These are phyloP conservation scores for Tetratostichococcus sp. DNA, from an alignment of 139 green algal genomes.

Conservation along the genomic window DNA sequence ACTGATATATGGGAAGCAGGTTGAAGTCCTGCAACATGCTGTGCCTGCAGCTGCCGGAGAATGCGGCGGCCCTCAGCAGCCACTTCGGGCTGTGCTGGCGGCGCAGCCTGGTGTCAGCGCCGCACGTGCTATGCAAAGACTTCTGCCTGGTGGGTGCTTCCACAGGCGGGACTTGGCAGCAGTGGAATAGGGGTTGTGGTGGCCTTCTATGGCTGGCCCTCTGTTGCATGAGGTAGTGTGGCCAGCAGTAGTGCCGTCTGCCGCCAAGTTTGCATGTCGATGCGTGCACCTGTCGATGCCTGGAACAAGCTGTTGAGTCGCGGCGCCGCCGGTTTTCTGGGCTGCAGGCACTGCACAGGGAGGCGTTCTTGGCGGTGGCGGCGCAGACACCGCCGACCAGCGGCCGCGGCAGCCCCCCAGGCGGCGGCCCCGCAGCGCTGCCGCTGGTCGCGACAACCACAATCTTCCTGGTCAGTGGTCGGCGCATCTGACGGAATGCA, in stretches of 20 bases:
- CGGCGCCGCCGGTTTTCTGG: no score
- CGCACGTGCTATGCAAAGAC: slow-evolving; percentile 12
- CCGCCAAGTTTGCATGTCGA: no score
- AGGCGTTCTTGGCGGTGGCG: slow-evolving; percentile 15
- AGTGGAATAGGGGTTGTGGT: no score
- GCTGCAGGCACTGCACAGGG: slow-evolving; percentile 11
- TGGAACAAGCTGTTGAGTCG: no score
- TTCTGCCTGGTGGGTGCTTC: slow-evolving; percentile 9
- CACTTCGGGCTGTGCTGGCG: slow-evolving; percentile 13
- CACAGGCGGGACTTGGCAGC: no score
- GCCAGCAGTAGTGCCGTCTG: no score
- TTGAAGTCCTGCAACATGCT: no score
- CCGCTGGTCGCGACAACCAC: slow-evolving; percentile 10
- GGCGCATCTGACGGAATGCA: not conserved
- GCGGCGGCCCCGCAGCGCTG: not conserved
- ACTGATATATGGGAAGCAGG: no score
- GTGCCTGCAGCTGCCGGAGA: not conserved
- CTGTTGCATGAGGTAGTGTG: no score
- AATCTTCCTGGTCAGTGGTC: slow-evolving; percentile 15
- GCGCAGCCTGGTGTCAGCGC: not conserved
- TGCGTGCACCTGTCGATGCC: not conserved
- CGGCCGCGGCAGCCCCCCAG: not conserved
- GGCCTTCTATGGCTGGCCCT: no score
- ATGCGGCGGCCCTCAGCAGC: slow-evolving; percentile 3
- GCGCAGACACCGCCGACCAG: not conserved